Percentiles rank a stretch among this genome's conserved stretches.
Evolutionary conservation across 345 rosid genomes (phyloP).

Genomic region (Dipteronia dyeriana): DNA sequence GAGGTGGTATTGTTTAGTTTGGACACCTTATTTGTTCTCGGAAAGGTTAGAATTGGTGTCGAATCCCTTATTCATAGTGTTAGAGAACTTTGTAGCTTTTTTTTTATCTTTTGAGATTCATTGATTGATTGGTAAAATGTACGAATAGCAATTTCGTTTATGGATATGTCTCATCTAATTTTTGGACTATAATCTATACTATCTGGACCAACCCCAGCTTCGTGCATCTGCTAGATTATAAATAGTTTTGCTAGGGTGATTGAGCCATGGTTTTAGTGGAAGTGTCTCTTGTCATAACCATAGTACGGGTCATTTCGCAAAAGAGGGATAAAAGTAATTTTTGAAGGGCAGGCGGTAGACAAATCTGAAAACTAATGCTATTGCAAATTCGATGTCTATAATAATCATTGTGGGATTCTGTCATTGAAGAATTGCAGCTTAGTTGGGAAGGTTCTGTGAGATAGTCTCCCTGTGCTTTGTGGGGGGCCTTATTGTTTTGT

Average conservation of each 20-base stretch:
- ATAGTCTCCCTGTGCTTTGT: not conserved
- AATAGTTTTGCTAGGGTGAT: not conserved
- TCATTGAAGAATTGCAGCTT: not conserved
- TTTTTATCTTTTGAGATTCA: not conserved
- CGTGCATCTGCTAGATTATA: no score
- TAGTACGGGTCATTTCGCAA: not conserved
- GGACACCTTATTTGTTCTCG: not conserved
- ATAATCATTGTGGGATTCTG: not conserved
- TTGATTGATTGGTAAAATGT: not conserved
- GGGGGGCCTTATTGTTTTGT: not conserved
- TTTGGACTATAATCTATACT: no score
- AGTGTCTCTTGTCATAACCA: not conserved
- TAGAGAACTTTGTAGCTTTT: not conserved
- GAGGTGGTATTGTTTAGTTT: no score
- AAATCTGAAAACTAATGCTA: not conserved
- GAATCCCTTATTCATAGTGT: not conserved
- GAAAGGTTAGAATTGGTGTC: not conserved
- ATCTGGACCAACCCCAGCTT: no score
- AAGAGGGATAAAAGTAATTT: not conserved
- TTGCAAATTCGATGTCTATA: not conserved
- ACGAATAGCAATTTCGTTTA: not conserved
- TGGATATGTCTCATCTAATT: no score
- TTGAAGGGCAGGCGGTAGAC: not conserved
- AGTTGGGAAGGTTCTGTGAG: not conserved
- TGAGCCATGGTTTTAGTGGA: not conserved